These are phyloP conservation scores for Pichia deserticola DNA, from an alignment of 805 yeast genomes.

Conservation along the genomic window DNA sequence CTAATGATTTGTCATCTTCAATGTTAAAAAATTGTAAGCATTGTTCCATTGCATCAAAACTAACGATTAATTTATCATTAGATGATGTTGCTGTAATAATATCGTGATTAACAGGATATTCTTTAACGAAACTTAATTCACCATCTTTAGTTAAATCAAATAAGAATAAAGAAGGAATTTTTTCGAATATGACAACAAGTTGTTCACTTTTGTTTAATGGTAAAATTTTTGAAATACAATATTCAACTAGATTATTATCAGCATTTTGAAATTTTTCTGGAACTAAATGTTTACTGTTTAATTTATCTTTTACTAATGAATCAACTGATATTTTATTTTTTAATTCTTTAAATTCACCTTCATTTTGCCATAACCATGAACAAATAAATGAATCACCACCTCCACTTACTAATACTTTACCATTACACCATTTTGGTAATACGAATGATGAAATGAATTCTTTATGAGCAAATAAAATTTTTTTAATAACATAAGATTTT, in stretches of 20 bases:
- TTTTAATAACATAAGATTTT: constrained; percentile 64
- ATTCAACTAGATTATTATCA: constrained; percentile 38
- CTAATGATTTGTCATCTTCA: constrained; percentile 19
- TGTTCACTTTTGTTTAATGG: constrained; percentile 25
- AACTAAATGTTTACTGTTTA: constrained; percentile 53
- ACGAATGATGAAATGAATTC: constrained; percentile 70
- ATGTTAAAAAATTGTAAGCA: constrained; percentile 19
- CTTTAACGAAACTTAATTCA: constrained; percentile 26
- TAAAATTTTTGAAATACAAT: constrained; percentile 35
- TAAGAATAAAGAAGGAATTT: constrained; percentile 35
- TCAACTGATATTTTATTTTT: constrained; percentile 31
- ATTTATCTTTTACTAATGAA: constrained; percentile 34
- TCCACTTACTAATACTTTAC: constrained; percentile 57
- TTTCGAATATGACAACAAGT: constrained; percentile 41
- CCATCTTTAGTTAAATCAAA: constrained; percentile 28
- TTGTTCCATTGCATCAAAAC: constrained; percentile 19
- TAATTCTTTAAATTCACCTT: constrained; percentile 28
- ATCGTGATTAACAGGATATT: constrained; percentile 17
- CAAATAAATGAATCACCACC: constrained; percentile 82
- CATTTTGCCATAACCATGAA: constrained; percentile 69
- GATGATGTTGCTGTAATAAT: constrained; percentile 23
- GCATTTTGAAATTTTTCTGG: constrained; percentile 60
- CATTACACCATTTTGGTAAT: constrained; percentile 43
- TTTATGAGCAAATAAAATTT: constrained; percentile 80
- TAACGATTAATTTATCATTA: constrained; percentile 18